A percentile compares a stretch with the other conserved stretches of the same genome.
Evolutionary conservation across 73 alveolate species (phyloP).

Genomic region (Blepharisma japonicum): DNA sequence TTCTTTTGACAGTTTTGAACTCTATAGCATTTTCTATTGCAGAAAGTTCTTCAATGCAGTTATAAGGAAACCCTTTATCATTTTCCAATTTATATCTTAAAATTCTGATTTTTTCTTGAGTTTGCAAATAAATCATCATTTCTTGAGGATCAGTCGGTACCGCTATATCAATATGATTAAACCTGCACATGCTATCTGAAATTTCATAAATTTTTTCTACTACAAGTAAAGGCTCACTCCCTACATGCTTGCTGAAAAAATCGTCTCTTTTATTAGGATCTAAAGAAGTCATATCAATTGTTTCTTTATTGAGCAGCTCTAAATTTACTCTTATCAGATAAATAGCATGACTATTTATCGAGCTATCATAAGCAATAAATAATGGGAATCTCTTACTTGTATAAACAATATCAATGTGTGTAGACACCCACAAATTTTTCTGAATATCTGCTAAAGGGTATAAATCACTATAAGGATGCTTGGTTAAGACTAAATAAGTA

Average conservation of each 20-base stretch:
- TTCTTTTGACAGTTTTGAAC: not conserved
- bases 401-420: not conserved
- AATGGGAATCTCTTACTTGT: slow-evolving; percentile 7
- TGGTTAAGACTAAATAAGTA: slow-evolving; percentile 52
- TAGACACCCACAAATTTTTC: not conserved
- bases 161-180: not conserved
- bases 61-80: slow-evolving; percentile 22
- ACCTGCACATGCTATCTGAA: not conserved
- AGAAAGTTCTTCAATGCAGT: slow-evolving; percentile 4
- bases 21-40: not conserved
- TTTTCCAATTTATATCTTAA: not conserved
- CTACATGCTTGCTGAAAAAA: not conserved
- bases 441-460: slow-evolving; percentile 39
- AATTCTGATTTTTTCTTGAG: not conserved
- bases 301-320: not conserved
- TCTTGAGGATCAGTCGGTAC: slow-evolving; percentile 14
- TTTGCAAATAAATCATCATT: not conserved
- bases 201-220: not conserved
- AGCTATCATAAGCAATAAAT: not conserved
- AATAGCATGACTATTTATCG: not conserved
- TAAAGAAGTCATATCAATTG: not conserved
- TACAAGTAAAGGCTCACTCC: not conserved
- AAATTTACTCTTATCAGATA: not conserved
- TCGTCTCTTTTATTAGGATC: slow-evolving; percentile 21
- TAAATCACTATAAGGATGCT: slow-evolving; percentile 63